Base-by-base conservation (phyloP, 1,284 basidiomycete genomes). In the Porogramme epimiltina region DNA sequence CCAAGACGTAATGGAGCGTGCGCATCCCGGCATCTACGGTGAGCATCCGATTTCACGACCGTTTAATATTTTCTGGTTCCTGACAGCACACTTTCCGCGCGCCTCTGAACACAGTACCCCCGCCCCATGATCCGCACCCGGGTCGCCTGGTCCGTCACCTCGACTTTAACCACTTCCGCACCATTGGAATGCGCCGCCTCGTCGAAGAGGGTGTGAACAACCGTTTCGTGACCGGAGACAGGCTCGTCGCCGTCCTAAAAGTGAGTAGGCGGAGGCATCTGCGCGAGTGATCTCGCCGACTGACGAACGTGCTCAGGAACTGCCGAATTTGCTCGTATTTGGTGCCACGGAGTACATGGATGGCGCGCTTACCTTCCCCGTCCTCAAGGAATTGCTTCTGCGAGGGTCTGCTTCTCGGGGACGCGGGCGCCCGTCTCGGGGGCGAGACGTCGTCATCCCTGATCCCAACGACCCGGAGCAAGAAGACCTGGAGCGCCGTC, bases 291-390 rank as follows among this genome's bases (percentile, higher is more conserved):
- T n/a, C 25, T 41, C 31, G 40, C n/a, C 13, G 13, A 34, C 22
- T 54, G 47, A 56, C 47, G 23, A 31, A 41, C 24, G 34, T 37
- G 41, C 3, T 19, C 39, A 93, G 90, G 92, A 95, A 79, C 85
- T 88, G 70, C 91, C 91, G 0, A 93, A 91, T 62, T 74, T 96
- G 22, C 77, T 78, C 13, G 79, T 85, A 2, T 91, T 96, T 59
- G 93, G 92, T 25, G 93, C 92, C n/a, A 96, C 93, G 0, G 94
- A 96, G 68, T 97, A 95, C 66, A 96, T 97, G 89, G 94, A 97
- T 62, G 91, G 93, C 2, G 87, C 94, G 1, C 75, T 97, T 41
- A 89, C 87, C 8, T 74, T 89, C 22, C 75, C 84, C 0, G 93
- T 97, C 2, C 72, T 97, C 20, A 89, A 87, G 52, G 94, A 96